Conservation (phyloP, 1,139 yeast genomes). For the Candida pseudoviswanathii region DNA sequence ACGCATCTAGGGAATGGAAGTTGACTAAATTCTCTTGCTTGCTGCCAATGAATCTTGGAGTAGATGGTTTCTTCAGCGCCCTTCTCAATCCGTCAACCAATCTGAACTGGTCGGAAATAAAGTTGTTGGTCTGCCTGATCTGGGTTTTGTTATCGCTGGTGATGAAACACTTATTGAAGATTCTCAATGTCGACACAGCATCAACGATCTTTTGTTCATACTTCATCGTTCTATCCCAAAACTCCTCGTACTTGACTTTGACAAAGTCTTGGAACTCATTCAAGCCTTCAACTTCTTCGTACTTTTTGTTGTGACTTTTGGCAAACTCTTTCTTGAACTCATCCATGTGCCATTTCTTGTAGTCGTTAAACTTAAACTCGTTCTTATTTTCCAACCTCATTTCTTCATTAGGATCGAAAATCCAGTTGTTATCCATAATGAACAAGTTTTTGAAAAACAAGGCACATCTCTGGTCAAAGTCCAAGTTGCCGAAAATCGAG, state of each 20-base stretch:
- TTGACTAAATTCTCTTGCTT: slow-evolving; percentile 17
- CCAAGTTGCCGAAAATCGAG: slow-evolving; percentile 18
- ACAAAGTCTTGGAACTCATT: slow-evolving; percentile 22
- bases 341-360: slow-evolving; percentile 17
- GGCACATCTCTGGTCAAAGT: slow-evolving; percentile 31
- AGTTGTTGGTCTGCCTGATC: slow-evolving; percentile 10
- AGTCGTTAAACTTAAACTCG: slow-evolving; percentile 19
- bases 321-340: slow-evolving; percentile 22
- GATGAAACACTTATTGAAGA: slow-evolving; percentile 48
- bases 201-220: slow-evolving; percentile 38
- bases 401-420: slow-evolving; percentile 26
- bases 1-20: slow-evolving; percentile 16
- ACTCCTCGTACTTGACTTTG: slow-evolving; percentile 18
- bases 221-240: slow-evolving; percentile 13
- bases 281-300: slow-evolving; percentile 13
- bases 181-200: slow-evolving; percentile 42
- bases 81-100: slow-evolving; percentile 8
- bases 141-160: slow-evolving; percentile 21
- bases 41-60: slow-evolving; percentile 10
- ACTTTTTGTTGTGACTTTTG: slow-evolving; percentile 16
- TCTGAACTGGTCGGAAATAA: slow-evolving; percentile 13
- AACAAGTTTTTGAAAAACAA: slow-evolving; percentile 33
- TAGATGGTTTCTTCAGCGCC: slow-evolving; percentile 4
- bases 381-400: slow-evolving; percentile 23
- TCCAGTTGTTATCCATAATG: slow-evolving; percentile 29